phyloP scores from a whole-genome alignment of 108 stramenopile genomes.

The Cyclostephanos invisitatus region DNA sequence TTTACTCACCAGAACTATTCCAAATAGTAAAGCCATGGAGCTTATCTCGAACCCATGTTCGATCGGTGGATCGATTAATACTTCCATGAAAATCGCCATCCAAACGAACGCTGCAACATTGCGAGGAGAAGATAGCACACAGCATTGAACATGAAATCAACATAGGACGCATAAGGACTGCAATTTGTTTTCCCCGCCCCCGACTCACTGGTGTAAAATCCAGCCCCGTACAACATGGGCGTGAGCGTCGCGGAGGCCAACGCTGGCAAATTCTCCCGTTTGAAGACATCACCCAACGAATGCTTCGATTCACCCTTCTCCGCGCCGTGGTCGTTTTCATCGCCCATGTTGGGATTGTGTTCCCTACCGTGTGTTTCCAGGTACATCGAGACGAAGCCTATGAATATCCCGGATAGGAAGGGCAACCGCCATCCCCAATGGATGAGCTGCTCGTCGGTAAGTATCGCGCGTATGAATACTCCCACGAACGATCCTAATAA shows the following conservation, averaged over 20 bases:
- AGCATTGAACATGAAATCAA: not conserved
- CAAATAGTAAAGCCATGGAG: conserved; percentile 50
- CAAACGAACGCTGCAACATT: conserved; percentile 49
- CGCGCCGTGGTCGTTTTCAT: conserved; percentile 11
- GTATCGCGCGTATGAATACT: conserved; percentile 49
- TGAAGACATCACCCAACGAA: conserved; percentile 56
- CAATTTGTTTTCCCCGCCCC: not conserved
- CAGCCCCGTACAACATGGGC: conserved; percentile 67
- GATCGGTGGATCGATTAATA: conserved; percentile 58
- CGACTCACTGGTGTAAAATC: conserved; percentile 52
- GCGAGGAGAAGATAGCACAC: not conserved
- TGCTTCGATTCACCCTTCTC: conserved; percentile 18
- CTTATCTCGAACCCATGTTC: conserved; percentile 68
- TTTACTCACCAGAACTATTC: conserved; percentile 23
- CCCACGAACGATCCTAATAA: conserved; percentile 63
- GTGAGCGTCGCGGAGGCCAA: conserved; percentile 53
- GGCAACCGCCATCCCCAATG: conserved; percentile 74
- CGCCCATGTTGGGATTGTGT: conserved; percentile 49
- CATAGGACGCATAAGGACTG: not conserved
- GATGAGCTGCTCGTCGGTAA: conserved; percentile 60
- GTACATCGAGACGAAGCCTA: conserved; percentile 57
- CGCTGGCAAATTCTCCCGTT: conserved; percentile 54
- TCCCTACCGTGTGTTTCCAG: conserved; percentile 54
- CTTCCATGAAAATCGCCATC: conserved; percentile 72
- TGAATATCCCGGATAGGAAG: conserved; percentile 71